Conservation (phyloP, 2,329 filamentous ascomycete species). For the Cucurbitaria berberidis region DNA sequence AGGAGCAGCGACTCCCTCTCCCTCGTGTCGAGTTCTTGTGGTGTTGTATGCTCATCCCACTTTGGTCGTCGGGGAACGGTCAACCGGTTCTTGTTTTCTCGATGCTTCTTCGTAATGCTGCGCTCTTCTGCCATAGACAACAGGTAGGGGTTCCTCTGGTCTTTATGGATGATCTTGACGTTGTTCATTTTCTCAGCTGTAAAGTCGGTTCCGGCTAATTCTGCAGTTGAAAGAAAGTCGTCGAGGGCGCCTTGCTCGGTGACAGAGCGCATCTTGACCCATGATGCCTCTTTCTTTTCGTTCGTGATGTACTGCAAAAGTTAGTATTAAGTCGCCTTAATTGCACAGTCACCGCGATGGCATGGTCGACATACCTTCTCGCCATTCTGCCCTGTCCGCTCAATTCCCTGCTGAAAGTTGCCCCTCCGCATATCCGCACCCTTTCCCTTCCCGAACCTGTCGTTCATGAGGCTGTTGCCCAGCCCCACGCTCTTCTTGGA, state of each 20-base stretch:
- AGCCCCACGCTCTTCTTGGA: slow-evolving; percentile 94
- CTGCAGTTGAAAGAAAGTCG: slow-evolving; percentile 93
- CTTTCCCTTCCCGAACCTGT: slow-evolving; percentile 94
- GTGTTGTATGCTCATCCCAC: slow-evolving; percentile 87
- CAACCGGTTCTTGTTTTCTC: slow-evolving; percentile 75
- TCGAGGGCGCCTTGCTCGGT: slow-evolving; percentile 96
- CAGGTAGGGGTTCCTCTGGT: slow-evolving; percentile 94
- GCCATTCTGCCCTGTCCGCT: slow-evolving; percentile 74
- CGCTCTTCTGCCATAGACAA: slow-evolving; percentile 85
- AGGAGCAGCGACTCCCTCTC: slow-evolving; percentile 83
- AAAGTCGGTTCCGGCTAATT: slow-evolving; percentile 97
- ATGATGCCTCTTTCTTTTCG: slow-evolving; percentile 85
- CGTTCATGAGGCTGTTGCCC: slow-evolving; percentile 98
- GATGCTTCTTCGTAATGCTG: slow-evolving; percentile 78
- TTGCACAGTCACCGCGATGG: background rate
- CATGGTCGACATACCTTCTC: slow-evolving; percentile 63
- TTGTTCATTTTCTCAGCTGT: slow-evolving; percentile 99
- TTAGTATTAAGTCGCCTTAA: slow-evolving; percentile 26
- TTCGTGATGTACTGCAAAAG: slow-evolving; percentile 80
- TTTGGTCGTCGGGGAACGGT: slow-evolving; percentile 88
- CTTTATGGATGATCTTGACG: slow-evolving; percentile 96
- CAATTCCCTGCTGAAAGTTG: slow-evolving; percentile 67
- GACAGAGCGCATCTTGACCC: slow-evolving; percentile 99
- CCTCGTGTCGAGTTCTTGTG: slow-evolving; percentile 75
- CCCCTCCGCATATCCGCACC: slow-evolving; percentile 79